Conservation (phyloP, 2,329 filamentous ascomycete species). For the Colletotrichum agaves region DNA sequence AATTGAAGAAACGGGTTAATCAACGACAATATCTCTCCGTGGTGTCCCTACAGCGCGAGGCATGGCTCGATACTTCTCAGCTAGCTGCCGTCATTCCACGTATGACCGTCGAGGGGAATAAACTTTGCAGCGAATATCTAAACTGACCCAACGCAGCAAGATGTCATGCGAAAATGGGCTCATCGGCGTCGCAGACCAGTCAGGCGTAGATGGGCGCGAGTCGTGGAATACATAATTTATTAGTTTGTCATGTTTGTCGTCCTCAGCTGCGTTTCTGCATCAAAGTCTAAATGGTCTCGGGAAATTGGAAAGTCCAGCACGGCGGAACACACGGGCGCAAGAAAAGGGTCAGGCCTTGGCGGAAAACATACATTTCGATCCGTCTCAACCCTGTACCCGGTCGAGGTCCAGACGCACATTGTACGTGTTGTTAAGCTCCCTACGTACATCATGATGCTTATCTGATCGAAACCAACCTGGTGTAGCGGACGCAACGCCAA, state of each 20-base stretch:
- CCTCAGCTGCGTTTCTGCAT: slow-evolving; percentile 6
- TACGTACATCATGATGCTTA: background rate
- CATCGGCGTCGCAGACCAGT: background rate
- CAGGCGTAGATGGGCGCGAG: slow-evolving; percentile 1
- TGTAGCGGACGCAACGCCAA: background rate
- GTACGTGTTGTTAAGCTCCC: background rate
- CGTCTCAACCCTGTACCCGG: background rate
- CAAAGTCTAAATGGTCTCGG: slow-evolving; percentile 2
- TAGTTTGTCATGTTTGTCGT: background rate
- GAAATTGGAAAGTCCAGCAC: background rate
- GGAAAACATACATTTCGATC: background rate
- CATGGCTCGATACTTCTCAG: background rate
- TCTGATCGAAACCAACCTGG: background rate
- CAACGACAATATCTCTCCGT: background rate
- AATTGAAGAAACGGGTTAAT: background rate
- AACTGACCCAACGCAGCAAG: background rate
- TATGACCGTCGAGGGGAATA: background rate
- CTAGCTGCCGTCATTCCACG: background rate
- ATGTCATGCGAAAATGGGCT: background rate
- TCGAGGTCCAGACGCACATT: background rate
- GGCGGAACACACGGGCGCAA: background rate
- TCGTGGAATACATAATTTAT: slow-evolving; percentile 8
- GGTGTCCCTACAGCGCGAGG: background rate
- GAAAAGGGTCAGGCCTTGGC: background rate
- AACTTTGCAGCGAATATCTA: background rate